Conservation (phyloP, 2,329 filamentous ascomycete genomes). For the Botrytis fabae region DNA sequence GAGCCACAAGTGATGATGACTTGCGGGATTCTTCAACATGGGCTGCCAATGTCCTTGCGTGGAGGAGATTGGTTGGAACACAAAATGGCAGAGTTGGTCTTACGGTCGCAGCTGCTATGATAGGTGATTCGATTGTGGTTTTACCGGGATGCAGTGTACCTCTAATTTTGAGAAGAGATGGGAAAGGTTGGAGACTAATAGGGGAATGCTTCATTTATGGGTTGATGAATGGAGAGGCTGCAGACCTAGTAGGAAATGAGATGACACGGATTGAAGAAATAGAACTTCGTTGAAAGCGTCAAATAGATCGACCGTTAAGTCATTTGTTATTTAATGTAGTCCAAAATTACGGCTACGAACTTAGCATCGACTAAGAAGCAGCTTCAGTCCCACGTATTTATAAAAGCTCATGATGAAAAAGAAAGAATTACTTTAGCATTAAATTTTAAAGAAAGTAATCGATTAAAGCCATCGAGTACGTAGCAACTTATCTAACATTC, state of each 20-base stretch:
- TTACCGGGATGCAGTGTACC: constrained; percentile 19
- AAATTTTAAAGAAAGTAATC: not conserved
- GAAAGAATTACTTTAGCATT: not conserved
- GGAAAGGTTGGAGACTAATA: constrained; percentile 12
- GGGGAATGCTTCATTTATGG: constrained; percentile 29
- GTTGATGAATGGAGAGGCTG: constrained; percentile 28
- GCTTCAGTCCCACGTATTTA: not conserved
- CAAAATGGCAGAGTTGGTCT: constrained; percentile 10
- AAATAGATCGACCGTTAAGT: not conserved
- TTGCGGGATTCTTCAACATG: constrained; percentile 12
- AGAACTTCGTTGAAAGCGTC: not conserved
- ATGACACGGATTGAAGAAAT: not conserved
- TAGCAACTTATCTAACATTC: not conserved
- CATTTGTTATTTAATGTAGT: not conserved
- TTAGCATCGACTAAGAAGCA: not conserved
- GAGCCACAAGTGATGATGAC: constrained; percentile 8
- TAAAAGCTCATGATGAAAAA: not conserved
- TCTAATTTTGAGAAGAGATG: constrained; percentile 8
- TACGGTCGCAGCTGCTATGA: constrained; percentile 1
- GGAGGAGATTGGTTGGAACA: constrained; percentile 18
- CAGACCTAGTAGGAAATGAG: not conserved
- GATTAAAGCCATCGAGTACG: not conserved
- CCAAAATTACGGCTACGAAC: not conserved
- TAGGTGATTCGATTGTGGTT: constrained; percentile 9
- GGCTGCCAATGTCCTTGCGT: constrained; percentile 21